Conservation (phyloP, 1,284 basidiomycete genomes). For the Cystobasidium slooffiae region DNA sequence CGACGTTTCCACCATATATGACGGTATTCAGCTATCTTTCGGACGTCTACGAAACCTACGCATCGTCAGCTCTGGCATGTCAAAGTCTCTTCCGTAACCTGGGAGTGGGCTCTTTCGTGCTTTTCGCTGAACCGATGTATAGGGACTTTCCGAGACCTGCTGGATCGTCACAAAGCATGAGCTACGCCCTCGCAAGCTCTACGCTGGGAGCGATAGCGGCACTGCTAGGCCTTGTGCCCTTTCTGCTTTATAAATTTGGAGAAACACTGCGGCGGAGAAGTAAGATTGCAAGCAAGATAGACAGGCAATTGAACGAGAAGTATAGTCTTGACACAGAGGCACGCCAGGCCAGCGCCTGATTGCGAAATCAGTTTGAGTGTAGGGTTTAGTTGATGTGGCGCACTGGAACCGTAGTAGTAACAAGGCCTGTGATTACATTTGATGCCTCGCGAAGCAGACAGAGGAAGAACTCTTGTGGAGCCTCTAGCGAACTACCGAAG, state of each 20-base stretch:
- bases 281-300: conserved; percentile 33
- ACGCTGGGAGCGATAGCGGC: conserved; percentile 49
- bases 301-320: conserved; percentile 14
- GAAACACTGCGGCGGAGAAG: conserved; percentile 29
- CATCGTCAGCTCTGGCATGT: conserved; percentile 52
- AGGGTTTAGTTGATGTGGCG: too few relatives aligned
- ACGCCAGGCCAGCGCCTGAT: too few relatives aligned
- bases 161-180: conserved; percentile 35
- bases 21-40: conserved; percentile 45
- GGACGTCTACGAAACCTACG: conserved; percentile 51
- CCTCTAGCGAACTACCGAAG: too few relatives aligned
- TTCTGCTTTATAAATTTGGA: conserved; percentile 46
- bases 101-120: conserved; percentile 17
- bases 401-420: too few relatives aligned
- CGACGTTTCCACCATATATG: conserved; percentile 51
- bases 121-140: conserved; percentile 48
- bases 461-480: too few relatives aligned
- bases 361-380: too few relatives aligned
- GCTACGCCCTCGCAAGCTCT: conserved; percentile 53
- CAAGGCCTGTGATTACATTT: too few relatives aligned
- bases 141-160: conserved; percentile 27
- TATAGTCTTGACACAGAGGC: not conserved
- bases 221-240: conserved; percentile 51
- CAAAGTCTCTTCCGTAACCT: conserved; percentile 48
- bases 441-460: too few relatives aligned